Base-by-base conservation (phyloP, 108 stramenopile genomes). In the Bacterosira constricta region DNA sequence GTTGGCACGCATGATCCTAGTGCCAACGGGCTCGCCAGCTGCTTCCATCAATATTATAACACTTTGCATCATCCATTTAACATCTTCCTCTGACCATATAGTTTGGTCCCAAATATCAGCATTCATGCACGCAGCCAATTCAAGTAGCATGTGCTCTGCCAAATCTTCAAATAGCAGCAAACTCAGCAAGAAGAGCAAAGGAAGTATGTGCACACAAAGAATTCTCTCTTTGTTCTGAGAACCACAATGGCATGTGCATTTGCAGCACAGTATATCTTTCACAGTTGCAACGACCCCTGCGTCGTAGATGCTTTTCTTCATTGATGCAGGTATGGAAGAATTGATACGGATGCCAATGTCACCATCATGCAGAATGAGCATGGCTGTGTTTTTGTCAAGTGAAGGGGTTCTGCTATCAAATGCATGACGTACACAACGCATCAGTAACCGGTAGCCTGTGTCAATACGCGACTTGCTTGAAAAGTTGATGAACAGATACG, bases 181-280 rank as follows among this genome's bases (percentile, higher is more conserved):
- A 0, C 25, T 47, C 7, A 69, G 27, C 4, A 69, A 11, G 18
- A 47, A 57, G n/a, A 58, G 25, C 23, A 69, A 0, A 23, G 46
- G 31, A 4, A 58, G 26, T 8, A 25, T 54, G 32, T 64, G 63
- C 21, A 64, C 63, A 18, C 63, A 64, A 9, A 49, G 12, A 49
- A 54, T 51, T 36, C 37, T 23, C 20, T 57, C 42, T 2, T 46
- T 50, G 10, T 21, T 26, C 30, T 69, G 56, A 29, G 52, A 53
- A 9, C 69, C 69, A 59, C 69, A 69, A 20, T 69, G 56, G 44
- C 69, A 69, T 13, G 69, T 54, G 42, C 69, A 69, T 45, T 69
- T 69, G 69, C 69, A 58, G 34, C 69, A 58, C 15, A 69, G 21
- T 11, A 69, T 4, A 10, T 69, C 31, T n/a, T n/a, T 69, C 31